Base-by-base conservation (phyloP, 1,284 basidiomycete species). In the Ceratobasidium sp. region DNA sequence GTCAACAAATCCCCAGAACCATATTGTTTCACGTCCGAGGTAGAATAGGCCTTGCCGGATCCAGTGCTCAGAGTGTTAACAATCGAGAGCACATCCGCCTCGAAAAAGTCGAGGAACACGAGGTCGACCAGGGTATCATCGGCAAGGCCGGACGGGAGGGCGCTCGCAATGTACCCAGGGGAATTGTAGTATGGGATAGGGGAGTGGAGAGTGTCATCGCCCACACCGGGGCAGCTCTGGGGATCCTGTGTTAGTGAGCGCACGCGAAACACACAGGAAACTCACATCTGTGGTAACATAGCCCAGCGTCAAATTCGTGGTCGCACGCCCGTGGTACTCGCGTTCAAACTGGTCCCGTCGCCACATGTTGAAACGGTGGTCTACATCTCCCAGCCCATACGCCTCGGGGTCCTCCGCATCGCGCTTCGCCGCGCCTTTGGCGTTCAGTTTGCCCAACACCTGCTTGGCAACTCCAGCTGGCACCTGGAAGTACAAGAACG, bases 251-350 rank as follows among this genome's bases (percentile, higher is more conserved):
- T 56, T 7, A 56, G 24, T 54, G 31, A 7, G 13, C 11, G 14
- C 27, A 22, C 43, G 16, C 19, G 22, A 56, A 6, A 4, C 27
- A 34, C 4, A 48, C 5, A 3, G 24, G 37, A 34, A 22, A 81
- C 90, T 79, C 76, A 91, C 90, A 79, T 92, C 91, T 0, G 81
- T 79, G 0, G 92, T 92, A n/a, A 92, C 90, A 79, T 93, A 92
- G 77, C 91, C 91, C 29, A 89, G 80, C 0, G 89, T 92, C 79
- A 87, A 78, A 77, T 90, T 87, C 39, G 65, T 53, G 16, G 69
- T 79, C 75, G 59, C 74, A 31, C 68, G 53, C 41, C 49, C 58
- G 37, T 39, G 39, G 34, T 58, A 61, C 46, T 39, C 58, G 22
- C 56, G 37, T 37, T 72, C 73, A n/a, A 43, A 76, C 66, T 76